A percentile compares a stretch with the other conserved stretches of the same genome.
phyloP scores from a whole-genome alignment of 169 alveolate genomes.

The Sarcocystis neurona region DNA sequence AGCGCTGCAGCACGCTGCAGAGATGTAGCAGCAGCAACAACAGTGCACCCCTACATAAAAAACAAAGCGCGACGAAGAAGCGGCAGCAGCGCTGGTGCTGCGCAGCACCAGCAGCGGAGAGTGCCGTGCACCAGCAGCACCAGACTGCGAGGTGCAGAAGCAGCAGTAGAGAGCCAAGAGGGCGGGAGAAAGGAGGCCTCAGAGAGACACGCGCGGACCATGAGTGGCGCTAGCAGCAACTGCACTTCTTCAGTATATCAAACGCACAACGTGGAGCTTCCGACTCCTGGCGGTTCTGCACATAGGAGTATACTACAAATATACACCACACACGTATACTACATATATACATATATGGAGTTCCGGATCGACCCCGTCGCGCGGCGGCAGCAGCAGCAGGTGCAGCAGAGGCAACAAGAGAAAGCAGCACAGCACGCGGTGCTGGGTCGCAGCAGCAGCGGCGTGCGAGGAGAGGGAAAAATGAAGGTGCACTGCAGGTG shows the following conservation, averaged over 20 bases:
- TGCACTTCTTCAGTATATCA: not conserved
- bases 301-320: not conserved
- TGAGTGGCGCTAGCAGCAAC: not conserved
- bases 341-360: not conserved
- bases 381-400: not conserved
- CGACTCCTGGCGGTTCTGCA: not conserved
- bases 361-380: not conserved
- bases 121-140: no score
- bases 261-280: not conserved
- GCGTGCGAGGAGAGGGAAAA: no score
- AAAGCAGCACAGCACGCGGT: not conserved
- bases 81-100: no score
- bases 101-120: no score
- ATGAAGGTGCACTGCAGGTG: slow-evolving; percentile 4
- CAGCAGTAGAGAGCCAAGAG: no score
- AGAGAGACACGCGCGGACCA: no score
- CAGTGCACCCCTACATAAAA: not conserved
- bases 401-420: not conserved
- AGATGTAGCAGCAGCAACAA: not conserved
- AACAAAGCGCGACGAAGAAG: no score
- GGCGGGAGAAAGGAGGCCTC: no score
- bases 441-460: not conserved
- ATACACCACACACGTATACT: not conserved
- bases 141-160: no score
- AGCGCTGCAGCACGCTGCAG: no score